Conservation (phyloP, 2,329 filamentous ascomycete species). For the Pseudocercospora macadamiae region DNA sequence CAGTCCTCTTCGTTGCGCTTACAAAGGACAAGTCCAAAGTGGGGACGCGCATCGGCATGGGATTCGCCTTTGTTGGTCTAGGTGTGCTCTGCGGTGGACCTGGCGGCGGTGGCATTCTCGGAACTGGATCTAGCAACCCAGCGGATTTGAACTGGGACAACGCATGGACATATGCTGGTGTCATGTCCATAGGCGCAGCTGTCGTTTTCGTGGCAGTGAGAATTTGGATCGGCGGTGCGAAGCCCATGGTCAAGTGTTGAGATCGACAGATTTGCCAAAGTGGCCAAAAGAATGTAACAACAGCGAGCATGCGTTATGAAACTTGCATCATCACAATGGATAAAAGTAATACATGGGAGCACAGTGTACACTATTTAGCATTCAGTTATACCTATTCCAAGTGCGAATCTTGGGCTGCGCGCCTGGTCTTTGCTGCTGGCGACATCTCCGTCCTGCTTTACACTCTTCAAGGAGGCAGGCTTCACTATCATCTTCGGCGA, state of each 20-base stretch:
- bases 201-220: constrained; percentile 33
- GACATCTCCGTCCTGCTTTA: too few relatives aligned
- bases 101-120: constrained; percentile 58
- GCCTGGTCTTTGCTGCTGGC: too few relatives aligned
- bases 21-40: constrained; percentile 47
- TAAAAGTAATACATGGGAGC: too few relatives aligned
- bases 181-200: constrained; percentile 29
- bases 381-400: too few relatives aligned
- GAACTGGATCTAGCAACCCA: constrained; percentile 61
- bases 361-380: not conserved
- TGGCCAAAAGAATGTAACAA: not conserved
- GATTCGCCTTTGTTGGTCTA: constrained; percentile 40
- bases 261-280: constrained; percentile 9
- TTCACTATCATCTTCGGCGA: too few relatives aligned
- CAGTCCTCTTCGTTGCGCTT: constrained; percentile 44
- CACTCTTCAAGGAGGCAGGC: too few relatives aligned
- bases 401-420: too few relatives aligned
- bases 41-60: constrained; percentile 38
- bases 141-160: constrained; percentile 53
- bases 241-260: constrained; percentile 35
- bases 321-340: not conserved
- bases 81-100: constrained; percentile 43
- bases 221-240: constrained; percentile 30
- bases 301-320: not conserved
- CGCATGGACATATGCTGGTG: constrained; percentile 40